These are phyloP conservation scores for Cercospora berteroae DNA, from an alignment of 2,329 filamentous ascomycete species.

Conservation along the genomic window DNA sequence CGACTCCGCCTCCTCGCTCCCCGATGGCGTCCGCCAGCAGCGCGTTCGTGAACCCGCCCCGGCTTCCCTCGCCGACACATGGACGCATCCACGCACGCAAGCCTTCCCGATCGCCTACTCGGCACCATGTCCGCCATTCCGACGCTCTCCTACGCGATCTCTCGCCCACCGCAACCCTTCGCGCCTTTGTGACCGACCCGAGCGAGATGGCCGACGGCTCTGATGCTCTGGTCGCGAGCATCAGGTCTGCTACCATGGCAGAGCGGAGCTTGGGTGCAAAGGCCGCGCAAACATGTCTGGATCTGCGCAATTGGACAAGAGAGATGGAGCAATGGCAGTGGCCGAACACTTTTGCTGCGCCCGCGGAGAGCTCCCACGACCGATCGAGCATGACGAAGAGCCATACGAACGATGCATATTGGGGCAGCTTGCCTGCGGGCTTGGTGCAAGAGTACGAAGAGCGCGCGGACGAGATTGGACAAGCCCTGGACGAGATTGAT, in stretches of 20 bases:
- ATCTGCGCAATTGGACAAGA: constrained; percentile 70
- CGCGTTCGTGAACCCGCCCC: constrained; percentile 31
- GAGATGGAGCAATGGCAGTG: constrained; percentile 66
- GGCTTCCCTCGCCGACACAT: constrained; percentile 25
- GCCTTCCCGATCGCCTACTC: constrained; percentile 33
- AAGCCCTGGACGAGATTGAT: constrained; percentile 66
- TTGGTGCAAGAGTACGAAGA: constrained; percentile 67
- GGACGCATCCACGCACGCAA: constrained; percentile 29
- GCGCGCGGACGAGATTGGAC: constrained; percentile 70
- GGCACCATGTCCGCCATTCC: constrained; percentile 29
- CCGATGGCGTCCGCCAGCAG: neutral
- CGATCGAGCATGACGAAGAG: neutral
- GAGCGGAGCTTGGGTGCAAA: constrained; percentile 71
- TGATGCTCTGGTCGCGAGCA: constrained; percentile 51
- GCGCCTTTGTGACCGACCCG: constrained; percentile 55
- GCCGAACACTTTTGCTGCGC: constrained; percentile 51
- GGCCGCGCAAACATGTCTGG: constrained; percentile 67
- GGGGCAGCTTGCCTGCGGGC: constrained; percentile 67
- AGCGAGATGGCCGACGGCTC: constrained; percentile 31
- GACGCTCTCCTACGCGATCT: constrained; percentile 57
- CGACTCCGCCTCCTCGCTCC: neutral
- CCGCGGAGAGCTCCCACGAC: constrained; percentile 29
- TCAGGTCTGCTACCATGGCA: constrained; percentile 60
- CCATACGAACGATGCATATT: constrained; percentile 30
- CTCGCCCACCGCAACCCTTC: constrained; percentile 59